Conservation (phyloP, 2,329 filamentous ascomycete genomes). For the Kalaharituber pfeilii region DNA sequence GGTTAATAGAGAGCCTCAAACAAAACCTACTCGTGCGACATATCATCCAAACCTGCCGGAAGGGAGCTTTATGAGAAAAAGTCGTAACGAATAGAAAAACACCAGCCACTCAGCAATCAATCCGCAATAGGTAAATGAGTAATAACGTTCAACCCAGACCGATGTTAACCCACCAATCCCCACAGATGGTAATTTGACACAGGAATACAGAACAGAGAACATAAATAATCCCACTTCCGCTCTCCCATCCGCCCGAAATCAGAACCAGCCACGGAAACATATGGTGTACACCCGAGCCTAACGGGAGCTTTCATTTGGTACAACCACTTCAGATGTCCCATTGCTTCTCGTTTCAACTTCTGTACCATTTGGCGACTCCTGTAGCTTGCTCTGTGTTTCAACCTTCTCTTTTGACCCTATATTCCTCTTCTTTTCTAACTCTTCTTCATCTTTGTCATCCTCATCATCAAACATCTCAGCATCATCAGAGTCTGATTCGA, state of each 20-base stretch:
- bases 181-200: slow-evolving; percentile 21
- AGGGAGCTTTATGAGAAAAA: too few species aligned
- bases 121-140: too few species aligned
- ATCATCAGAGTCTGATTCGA: slow-evolving; percentile 74
- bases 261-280: not conserved
- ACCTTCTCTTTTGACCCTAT: slow-evolving; percentile 23
- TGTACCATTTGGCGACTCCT: not conserved
- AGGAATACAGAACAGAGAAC: slow-evolving; percentile 17
- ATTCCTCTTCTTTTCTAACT: slow-evolving; percentile 19
- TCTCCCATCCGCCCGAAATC: slow-evolving; percentile 4
- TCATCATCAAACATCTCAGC: slow-evolving; percentile 88
- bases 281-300: not conserved
- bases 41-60: too few species aligned
- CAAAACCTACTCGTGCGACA: too few species aligned
- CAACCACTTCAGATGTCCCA: not conserved
- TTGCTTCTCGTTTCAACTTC: not conserved
- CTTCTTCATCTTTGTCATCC: slow-evolving; percentile 59
- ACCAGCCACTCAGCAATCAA: too few species aligned
- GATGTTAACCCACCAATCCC: slow-evolving; percentile 24
- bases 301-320: not conserved
- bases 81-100: too few species aligned
- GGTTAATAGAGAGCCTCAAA: too few species aligned
- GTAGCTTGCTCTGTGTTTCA: not conserved
- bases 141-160: not conserved
- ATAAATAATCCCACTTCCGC: too few species aligned